These are phyloP conservation scores for Tolypocladium sp. DNA, from an alignment of 2,329 filamentous ascomycete species.

Conservation along the genomic window DNA sequence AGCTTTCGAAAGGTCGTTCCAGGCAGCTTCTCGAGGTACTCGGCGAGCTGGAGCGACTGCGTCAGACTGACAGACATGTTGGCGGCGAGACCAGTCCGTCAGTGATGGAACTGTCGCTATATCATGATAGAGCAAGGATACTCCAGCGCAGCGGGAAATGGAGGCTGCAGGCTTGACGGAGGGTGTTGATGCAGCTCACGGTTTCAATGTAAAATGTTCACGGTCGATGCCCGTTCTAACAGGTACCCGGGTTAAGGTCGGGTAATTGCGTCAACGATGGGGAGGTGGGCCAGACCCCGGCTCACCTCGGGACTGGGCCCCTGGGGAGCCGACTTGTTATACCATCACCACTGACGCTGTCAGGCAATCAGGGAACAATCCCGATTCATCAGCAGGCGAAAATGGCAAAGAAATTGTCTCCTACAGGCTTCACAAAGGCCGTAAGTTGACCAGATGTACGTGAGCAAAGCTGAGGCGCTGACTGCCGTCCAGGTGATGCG, in stretches of 20 bases:
- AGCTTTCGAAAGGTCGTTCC: slow-evolving; percentile 84
- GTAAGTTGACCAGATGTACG: slow-evolving; percentile 7
- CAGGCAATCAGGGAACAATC: too few relatives aligned
- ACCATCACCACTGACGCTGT: background rate
- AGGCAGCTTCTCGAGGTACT: slow-evolving; percentile 87
- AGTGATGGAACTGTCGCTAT: slow-evolving; percentile 3
- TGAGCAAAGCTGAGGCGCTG: too few relatives aligned
- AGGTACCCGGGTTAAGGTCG: slow-evolving; percentile 5
- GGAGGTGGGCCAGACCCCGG: background rate
- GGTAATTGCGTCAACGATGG: background rate
- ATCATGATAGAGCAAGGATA: slow-evolving; percentile 5
- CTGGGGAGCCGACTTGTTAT: background rate
- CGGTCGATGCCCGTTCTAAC: background rate
- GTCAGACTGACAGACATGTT: slow-evolving; percentile 36
- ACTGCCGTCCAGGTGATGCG: slow-evolving; percentile 57
- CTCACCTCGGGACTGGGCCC: background rate
- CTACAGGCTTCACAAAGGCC: slow-evolving; percentile 24
- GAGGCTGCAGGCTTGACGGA: background rate
- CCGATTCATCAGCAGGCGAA: background rate
- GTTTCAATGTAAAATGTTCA: background rate
- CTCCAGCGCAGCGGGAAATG: background rate
- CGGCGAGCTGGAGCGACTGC: slow-evolving; percentile 57
- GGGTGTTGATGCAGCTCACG: background rate
- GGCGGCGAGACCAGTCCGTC: slow-evolving; percentile 18
- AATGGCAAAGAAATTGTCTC: slow-evolving; percentile 25